Evolutionary conservation across 1,284 basidiomycete species (phyloP), one percentile per base, ranked within the genome.

Genomic region (Ceratobasidium sp.): DNA sequence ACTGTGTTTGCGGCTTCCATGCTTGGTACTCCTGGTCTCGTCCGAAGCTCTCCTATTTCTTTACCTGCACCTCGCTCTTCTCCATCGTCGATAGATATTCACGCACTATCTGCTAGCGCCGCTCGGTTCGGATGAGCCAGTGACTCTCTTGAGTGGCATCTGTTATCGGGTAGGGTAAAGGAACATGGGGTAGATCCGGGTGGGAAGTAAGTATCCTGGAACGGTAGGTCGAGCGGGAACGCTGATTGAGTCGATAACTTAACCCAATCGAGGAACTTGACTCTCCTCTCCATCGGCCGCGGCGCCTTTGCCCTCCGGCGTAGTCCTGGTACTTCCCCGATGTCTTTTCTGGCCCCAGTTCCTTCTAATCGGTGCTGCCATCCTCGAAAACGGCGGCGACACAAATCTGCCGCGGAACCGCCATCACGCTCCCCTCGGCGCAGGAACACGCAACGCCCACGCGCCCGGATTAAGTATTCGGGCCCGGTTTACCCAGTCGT

Each of bases 391-490:
- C 5, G 64, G 48, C 15, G 69, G 69, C 9, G 56, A 60, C 17
- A 47, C 56, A 9, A n/a, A 72, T 41, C 27, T 57, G 56, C 41
- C 69, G 48, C 22, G 69, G 69, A 15, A 72, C 57, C 19, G 69
- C 69, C 19, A n/a, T 50, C 56, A 33, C 47, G 22, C 69, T 72
- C 31, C 69, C 69, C 14, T 44, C 29, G 17, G 69, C 7, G 69
- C 69, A 22, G 69, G 69, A 5, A 72, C 69, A 5, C 69, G 56
- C 17, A 72, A 57, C 9, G 62, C 69, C 14, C 51, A 62, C 29
- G 57, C 62, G 6, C 69, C 69, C 1, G 69, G 69, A 44, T 72
- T 72, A n/a, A n/a, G n/a, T n/a, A 33, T 72, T 51, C 45, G 69
- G 69, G 45, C 62, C 69, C 5, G 69, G 69, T 8, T 44, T 72